phyloP scores from a whole-genome alignment of 345 rosid species.

The Brassica juncea region DNA sequence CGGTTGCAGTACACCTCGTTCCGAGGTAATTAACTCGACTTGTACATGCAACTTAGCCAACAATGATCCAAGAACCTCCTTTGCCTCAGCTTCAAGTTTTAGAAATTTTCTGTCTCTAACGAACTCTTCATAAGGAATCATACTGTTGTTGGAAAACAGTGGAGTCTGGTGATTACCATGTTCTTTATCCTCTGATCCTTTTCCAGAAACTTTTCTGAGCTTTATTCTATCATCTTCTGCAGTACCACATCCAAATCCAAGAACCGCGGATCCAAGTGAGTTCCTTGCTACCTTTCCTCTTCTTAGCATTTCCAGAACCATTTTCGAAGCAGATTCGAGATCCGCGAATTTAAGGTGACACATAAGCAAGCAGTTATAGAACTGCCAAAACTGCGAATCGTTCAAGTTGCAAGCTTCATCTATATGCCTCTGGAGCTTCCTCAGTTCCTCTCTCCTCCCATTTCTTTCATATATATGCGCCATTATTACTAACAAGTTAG shows the following conservation, averaged over 20 bases:
- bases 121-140: conserved; percentile 56
- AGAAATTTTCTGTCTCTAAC: conserved; percentile 54
- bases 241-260: conserved; percentile 27
- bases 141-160: conserved; percentile 23
- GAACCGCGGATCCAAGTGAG: conserved; percentile 66
- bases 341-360: conserved; percentile 88
- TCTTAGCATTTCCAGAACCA: conserved; percentile 87
- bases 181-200: conserved; percentile 21
- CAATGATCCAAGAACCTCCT: conserved; percentile 52
- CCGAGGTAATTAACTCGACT: conserved; percentile 65
- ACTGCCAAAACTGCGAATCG: conserved; percentile 74
- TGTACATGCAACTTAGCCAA: conserved; percentile 57
- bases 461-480: conserved; percentile 87
- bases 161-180: conserved; percentile 13
- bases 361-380: conserved; percentile 69
- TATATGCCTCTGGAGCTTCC: conserved; percentile 80
- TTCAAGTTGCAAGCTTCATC: conserved; percentile 70
- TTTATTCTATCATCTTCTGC: conserved; percentile 30
- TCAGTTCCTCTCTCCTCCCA: conserved; percentile 79
- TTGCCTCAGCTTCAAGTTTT: conserved; percentile 66
- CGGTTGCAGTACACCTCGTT: conserved; percentile 79
- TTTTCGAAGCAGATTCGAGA: conserved; percentile 72
- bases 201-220: conserved; percentile 9
- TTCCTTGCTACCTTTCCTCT: conserved; percentile 75
- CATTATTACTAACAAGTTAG: conserved; percentile 64